Evolutionary conservation across 208 protist genomes (phyloP), one percentile per base, ranked within the genome.

Genomic region (Wallacemonas collosoma): DNA sequence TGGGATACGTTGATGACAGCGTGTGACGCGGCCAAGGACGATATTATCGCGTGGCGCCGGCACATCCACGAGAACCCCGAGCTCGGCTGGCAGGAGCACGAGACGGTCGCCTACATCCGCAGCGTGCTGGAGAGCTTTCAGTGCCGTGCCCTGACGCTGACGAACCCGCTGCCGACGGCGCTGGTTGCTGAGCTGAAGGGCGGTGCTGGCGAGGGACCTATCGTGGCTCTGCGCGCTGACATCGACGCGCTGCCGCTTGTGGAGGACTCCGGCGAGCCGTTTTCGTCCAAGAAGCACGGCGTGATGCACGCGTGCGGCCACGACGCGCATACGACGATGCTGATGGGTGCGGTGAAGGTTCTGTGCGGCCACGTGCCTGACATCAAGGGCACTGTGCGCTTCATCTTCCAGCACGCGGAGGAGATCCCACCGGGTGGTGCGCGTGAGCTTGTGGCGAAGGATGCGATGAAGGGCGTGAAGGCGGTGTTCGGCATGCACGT

Each of bases 351-450:
- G 2, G 83, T 77, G 2, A 90, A 90, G 73, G 87, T 89, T 61
- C 72, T 90, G 14, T 93, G 88, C 77, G 75, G 72, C 26, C 73
- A 81, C 64, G 48, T 60, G 62, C 56, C 78, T 4, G 73, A 76
- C 17, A 85, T 93, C 74, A 73, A 81, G 53, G 85, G 85, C 70
- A 86, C 82, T 45, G 82, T 89, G 38, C 83, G 88, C 39, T 90
- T 90, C 67, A 85, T 93, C 50, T 93, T 93, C 61, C 88, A 90
- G 77, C 88, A 89, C 68, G 82, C 85, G 0, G 88, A 93, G 78
- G 85, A 90, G 75, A 58, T 86, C 58, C 77, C 77, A 58, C 85
- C 88, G 35, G 79, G 88, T 68, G 85, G 82, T 38, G 88, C 82
- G 40, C 74, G 83, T 68, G 79, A 85, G 56, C 71, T 93, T 8